Conservation (phyloP, 2,329 filamentous ascomycete genomes). For the Colletotrichum trifolii region DNA sequence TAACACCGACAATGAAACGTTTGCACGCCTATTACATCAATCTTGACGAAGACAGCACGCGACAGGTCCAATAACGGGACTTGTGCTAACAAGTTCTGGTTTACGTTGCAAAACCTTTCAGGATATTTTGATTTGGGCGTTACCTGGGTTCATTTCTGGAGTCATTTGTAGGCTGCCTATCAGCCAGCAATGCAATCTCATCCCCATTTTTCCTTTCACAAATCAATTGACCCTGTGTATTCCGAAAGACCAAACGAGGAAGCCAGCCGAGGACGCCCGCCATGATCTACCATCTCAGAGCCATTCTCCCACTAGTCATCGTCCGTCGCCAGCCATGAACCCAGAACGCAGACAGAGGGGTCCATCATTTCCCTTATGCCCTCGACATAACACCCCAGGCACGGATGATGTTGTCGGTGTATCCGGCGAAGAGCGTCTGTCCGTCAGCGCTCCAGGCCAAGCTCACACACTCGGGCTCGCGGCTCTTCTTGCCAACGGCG, state of each 20-base stretch:
- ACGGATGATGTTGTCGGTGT: constrained; percentile 99
- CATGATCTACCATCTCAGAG: constrained; percentile 53
- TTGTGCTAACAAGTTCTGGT: too few relatives aligned
- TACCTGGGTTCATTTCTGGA: constrained; percentile 53
- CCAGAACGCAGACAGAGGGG: constrained; percentile 36
- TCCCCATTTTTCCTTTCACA: constrained; percentile 37
- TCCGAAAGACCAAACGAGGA: constrained; percentile 58
- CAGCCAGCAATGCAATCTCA: constrained; percentile 47
- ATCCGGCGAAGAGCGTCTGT: constrained; percentile 99
- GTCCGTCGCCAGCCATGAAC: constrained; percentile 34
- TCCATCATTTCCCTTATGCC: constrained; percentile 66
- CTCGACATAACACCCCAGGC: constrained; percentile 98
- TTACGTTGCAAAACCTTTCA: constrained; percentile 36
- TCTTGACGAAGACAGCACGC: too few relatives aligned
- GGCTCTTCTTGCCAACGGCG: constrained; percentile 97
- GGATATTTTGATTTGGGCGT: constrained; percentile 45
- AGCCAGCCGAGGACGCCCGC: constrained; percentile 60
- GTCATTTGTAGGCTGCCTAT: constrained; percentile 50
- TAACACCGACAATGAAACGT: too few relatives aligned
- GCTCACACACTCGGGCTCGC: constrained; percentile 97
- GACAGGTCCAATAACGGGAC: too few relatives aligned
- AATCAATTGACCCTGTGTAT: constrained; percentile 48
- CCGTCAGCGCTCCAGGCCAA: constrained; percentile 98
- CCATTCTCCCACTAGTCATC: constrained; percentile 34
- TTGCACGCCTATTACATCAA: too few relatives aligned